Evolutionary conservation across 495 filamentous ascomycete species (phyloP).

Genomic region (Aspergillus coremiiformis): DNA sequence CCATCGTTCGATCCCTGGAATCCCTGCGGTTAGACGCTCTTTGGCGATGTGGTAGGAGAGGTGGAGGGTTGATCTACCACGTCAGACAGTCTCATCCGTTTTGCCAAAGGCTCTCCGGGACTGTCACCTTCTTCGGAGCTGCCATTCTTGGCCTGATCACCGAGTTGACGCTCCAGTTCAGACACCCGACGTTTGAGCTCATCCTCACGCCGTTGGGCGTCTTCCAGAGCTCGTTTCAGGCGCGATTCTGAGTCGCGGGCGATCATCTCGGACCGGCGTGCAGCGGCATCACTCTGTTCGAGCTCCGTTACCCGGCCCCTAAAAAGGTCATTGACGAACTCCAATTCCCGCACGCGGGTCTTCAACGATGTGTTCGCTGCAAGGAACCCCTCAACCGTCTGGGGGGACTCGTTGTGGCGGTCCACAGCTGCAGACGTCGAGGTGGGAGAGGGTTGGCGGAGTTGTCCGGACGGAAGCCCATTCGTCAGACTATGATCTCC

Average conservation of each 20-base stretch:
- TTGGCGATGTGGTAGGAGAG: conserved; percentile 33
- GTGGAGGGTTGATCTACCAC: conserved; percentile 37
- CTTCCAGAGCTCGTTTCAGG: conserved; percentile 62
- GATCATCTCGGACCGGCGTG: conserved; percentile 52
- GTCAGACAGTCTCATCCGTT: conserved; percentile 39
- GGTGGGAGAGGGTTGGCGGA: conserved; percentile 61
- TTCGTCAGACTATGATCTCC: conserved; percentile 57
- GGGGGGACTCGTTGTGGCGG: conserved; percentile 65
- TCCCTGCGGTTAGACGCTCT: conserved; percentile 23
- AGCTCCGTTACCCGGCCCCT: conserved; percentile 79
- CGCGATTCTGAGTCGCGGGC: conserved; percentile 51
- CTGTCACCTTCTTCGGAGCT: conserved; percentile 19
- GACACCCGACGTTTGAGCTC: conserved; percentile 74
- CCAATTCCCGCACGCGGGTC: conserved; percentile 86
- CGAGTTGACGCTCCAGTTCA: conserved; percentile 64
- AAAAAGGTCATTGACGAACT: conserved; percentile 93
- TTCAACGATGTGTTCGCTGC: conserved; percentile 73
- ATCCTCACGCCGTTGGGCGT: conserved; percentile 67
- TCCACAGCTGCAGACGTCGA: conserved; percentile 66
- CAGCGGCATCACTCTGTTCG: conserved; percentile 67
- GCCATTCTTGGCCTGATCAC: conserved; percentile 23
- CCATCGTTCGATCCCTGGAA: not conserved
- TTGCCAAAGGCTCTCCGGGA: conserved; percentile 38
- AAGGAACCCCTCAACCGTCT: conserved; percentile 71
- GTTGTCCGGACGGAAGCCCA: conserved; percentile 42